phyloP scores from a whole-genome alignment of 805 yeast genomes.

The Wickerhamiella shivajii region DNA sequence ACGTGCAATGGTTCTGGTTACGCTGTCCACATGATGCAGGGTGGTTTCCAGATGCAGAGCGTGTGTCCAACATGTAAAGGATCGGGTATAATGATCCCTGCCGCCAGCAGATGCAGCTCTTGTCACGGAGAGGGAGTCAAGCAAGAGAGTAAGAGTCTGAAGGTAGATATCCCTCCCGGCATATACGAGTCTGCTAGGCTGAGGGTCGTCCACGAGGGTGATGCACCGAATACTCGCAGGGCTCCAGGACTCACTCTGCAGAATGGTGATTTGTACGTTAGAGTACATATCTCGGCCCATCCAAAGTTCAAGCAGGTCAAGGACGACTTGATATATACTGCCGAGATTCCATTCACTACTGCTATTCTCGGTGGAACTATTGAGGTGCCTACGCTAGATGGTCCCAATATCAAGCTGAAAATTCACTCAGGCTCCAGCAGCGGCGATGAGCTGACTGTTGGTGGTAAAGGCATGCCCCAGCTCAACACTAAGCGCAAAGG shows the following conservation, averaged over 20 bases:
- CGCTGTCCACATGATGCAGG: constrained; percentile 66
- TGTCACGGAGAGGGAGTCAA: constrained; percentile 89
- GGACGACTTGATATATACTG: constrained; percentile 47
- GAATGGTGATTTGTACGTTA: constrained; percentile 79
- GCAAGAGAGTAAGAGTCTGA: constrained; percentile 51
- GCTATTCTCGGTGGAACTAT: constrained; percentile 92
- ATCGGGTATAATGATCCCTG: constrained; percentile 61
- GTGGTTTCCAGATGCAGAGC: constrained; percentile 94
- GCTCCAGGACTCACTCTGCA: constrained; percentile 52
- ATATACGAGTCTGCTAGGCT: constrained; percentile 74
- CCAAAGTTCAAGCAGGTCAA: constrained; percentile 51
- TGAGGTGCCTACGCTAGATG: constrained; percentile 73
- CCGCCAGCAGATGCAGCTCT: constrained; percentile 51
- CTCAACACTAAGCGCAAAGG: constrained; percentile 49
- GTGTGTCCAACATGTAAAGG: constrained; percentile 85
- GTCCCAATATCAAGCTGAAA: constrained; percentile 56
- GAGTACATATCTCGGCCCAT: constrained; percentile 68
- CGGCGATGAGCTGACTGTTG: constrained; percentile 58
- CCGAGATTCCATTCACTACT: constrained; percentile 78
- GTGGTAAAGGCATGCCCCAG: constrained; percentile 78
- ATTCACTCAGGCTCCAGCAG: constrained; percentile 75
- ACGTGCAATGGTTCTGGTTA: constrained; percentile 92
- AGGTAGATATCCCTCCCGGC: constrained; percentile 79
- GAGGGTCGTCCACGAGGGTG: constrained; percentile 79
- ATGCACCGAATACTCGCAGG: constrained; percentile 64